phyloP scores from a whole-genome alignment of 2,329 filamentous ascomycete species.

The Aspergillus sergii region DNA sequence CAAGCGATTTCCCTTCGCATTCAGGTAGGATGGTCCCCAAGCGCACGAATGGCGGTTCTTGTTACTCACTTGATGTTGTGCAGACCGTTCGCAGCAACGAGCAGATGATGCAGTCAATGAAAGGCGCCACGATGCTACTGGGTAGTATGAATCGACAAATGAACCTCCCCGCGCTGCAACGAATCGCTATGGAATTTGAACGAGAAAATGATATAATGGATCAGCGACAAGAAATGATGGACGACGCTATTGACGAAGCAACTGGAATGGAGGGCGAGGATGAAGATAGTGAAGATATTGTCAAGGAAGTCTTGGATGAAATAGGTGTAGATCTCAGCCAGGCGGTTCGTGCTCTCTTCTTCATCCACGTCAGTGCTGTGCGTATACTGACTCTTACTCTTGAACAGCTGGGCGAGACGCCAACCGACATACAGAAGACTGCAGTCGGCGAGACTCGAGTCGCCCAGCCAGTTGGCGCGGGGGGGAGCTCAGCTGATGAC shows the following conservation, averaged over 20 bases:
- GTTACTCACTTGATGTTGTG: background rate
- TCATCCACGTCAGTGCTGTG: background rate
- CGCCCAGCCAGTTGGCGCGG: conserved; percentile 75
- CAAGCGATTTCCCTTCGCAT: conserved; percentile 94
- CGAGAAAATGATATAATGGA: conserved; percentile 99
- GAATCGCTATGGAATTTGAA: conserved; percentile 99
- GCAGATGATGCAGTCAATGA: conserved; percentile 99
- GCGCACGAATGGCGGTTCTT: background rate
- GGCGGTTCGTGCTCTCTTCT: conserved; percentile 64
- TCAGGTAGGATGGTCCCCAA: conserved; percentile 63
- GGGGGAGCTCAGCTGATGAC: conserved; percentile 68
- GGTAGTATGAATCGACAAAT: conserved; percentile 97
- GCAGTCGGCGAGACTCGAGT: conserved; percentile 74
- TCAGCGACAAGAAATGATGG: conserved; percentile 99
- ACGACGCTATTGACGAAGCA: conserved; percentile 95
- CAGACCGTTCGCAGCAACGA: conserved; percentile 97
- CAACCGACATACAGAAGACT: conserved; percentile 75
- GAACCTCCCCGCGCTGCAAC: conserved; percentile 92
- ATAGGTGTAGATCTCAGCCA: conserved; percentile 93
- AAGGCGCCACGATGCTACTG: conserved; percentile 87
- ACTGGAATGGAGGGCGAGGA: conserved; percentile 82
- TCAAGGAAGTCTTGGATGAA: conserved; percentile 94
- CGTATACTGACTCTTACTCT: conserved; percentile 23
- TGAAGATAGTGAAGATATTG: conserved; percentile 94
- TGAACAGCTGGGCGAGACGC: conserved; percentile 83